Conservation (phyloP, 805 yeast genomes). For the Yarrowia divulgata region DNA sequence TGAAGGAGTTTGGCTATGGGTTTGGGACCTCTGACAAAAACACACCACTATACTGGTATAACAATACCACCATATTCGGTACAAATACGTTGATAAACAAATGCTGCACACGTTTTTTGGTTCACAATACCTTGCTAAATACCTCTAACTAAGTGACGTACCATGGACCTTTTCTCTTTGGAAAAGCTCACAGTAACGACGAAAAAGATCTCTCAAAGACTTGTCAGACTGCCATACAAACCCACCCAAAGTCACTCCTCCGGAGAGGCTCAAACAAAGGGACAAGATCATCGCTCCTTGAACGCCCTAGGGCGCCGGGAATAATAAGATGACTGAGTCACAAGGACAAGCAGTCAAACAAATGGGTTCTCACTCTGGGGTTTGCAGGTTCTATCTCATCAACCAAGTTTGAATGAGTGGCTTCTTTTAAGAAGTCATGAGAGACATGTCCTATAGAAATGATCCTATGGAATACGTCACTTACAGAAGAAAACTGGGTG, state of each 20-base stretch:
- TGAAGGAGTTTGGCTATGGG: no score
- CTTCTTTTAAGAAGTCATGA: conserved; percentile 97
- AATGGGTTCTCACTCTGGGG: conserved; percentile 84
- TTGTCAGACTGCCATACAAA: conserved; percentile 99
- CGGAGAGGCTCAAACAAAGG: conserved; percentile 86
- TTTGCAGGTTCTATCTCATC: conserved; percentile 92
- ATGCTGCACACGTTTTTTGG: no score
- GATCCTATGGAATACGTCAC: conserved; percentile 99
- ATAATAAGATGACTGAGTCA: conserved; percentile 41
- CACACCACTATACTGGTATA: no score
- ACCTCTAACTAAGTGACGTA: conserved; percentile 6
- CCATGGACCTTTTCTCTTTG: conserved; percentile 10
- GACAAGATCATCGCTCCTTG: conserved; percentile 99
- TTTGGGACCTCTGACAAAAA: no score
- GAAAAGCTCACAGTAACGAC: conserved; percentile 14
- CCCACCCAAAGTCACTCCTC: conserved; percentile 93
- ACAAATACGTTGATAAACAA: no score
- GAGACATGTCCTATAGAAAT: conserved; percentile 99
- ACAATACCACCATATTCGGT: no score
- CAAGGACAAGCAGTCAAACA: conserved; percentile 75
- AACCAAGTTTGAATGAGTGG: conserved; percentile 99
- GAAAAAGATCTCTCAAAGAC: conserved; percentile 52
- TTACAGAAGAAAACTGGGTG: conserved; percentile 52
- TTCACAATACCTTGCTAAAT: neutral
- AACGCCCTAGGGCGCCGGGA: conserved; percentile 42